Evolutionary conservation across 108 stramenopile species (phyloP), one percentile per base, ranked within the genome.

Genomic region (Mayamaea pseudoterrestris): DNA sequence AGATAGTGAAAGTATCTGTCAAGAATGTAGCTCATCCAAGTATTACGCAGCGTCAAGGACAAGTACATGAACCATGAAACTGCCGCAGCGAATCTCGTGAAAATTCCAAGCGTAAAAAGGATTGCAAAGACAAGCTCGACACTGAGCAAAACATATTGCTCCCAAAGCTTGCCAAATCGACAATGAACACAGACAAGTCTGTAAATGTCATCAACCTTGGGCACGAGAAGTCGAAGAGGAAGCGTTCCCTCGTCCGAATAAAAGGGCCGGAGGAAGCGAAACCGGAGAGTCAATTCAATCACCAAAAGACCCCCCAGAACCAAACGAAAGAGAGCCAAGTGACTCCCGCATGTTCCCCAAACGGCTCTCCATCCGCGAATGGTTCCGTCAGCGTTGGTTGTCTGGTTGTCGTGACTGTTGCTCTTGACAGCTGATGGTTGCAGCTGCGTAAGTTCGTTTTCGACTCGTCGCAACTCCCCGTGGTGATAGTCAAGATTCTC

Each of bases 1-100:
- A 88, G 50, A 46, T 80, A 78, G 42, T 83, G 80, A 62, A 88
- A 83, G 34, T 88, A 88, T 18, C 88, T 70, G 65, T 90, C 89
- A 46, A 90, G 53, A 45, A 90, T 90, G 39, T 82, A 90, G 46
- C 77, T 76, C 27, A 90, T 61, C 83, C 83, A 90, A 9, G 81
- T 86, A 57, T 83, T 83, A 17, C 89, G 55, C 28, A 90, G 57
- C 14, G 78, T 85, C 42, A 86, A 60, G 44, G 70, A 73, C 1
- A 83, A 60, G 29, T 85, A 90, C 42, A 85, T 39, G 48, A 69
- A 63, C 78, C 80, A 90, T 14, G 76, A 82, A 29, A 74, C 28
- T n/a, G 80, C 41, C 5, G 86, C 50, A 17, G 61, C 66, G n/a
- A 80, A 11, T 55, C 59, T 66, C 5, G 78, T 80, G 16, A 45